Conservation (phyloP, 78 protist species). For the Neovahlkampfia damariscottae region DNA sequence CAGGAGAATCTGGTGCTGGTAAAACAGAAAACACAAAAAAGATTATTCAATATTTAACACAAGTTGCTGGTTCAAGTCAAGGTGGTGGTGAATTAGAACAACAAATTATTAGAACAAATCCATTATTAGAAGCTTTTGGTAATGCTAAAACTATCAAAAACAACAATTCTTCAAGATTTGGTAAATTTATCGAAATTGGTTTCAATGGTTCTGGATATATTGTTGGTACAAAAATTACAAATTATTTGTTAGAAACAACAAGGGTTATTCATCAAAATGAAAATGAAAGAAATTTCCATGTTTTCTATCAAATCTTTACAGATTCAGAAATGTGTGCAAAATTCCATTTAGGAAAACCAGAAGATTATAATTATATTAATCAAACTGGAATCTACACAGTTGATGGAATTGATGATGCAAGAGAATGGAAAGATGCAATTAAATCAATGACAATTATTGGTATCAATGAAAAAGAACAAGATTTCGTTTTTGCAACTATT, state of each 20-base stretch:
- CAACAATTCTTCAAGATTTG: slow-evolving; percentile 35
- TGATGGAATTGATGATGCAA: slow-evolving; percentile 8
- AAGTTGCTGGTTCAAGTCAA: not conserved
- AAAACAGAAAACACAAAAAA: not conserved
- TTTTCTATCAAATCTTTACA: not conserved
- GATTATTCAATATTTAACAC: not conserved
- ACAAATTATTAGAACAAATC: not conserved
- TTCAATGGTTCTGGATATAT: slow-evolving; percentile 14
- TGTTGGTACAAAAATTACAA: not conserved
- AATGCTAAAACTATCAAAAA: slow-evolving; percentile 41
- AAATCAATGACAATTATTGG: slow-evolving; percentile 1
- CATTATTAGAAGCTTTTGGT: slow-evolving; percentile 25
- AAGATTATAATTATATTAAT: not conserved
- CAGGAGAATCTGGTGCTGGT: slow-evolving; percentile 1
- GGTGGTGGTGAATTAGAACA: not conserved
- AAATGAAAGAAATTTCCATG: slow-evolving; percentile 13
- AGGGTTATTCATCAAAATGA: not conserved
- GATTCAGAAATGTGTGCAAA: not conserved
- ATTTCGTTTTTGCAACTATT: not conserved
- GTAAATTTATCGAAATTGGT: slow-evolving; percentile 62
- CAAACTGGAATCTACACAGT: not conserved
- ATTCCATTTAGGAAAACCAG: not conserved
- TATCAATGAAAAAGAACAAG: not conserved
- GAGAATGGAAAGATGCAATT: not conserved
- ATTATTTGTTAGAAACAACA: slow-evolving; percentile 14